These are phyloP conservation scores for Fraxinus platypoda DNA, from an alignment of 305 asterid genomes.

Conservation along the genomic window DNA sequence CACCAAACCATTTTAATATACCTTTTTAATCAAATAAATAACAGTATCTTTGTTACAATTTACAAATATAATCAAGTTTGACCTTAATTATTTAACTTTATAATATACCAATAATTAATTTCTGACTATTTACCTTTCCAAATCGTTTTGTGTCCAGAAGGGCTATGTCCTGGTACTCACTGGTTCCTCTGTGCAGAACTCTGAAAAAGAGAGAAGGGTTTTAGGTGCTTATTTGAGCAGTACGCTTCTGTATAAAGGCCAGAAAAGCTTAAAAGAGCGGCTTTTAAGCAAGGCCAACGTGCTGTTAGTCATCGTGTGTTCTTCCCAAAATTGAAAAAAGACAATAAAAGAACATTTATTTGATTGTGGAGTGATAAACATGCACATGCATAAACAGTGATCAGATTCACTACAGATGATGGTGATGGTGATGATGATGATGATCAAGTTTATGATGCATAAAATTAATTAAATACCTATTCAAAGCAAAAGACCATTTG, in stretches of 20 bases:
- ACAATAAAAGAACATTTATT: background rate
- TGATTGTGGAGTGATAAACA: background rate
- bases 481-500: constrained; percentile 93
- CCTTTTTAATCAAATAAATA: background rate
- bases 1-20: background rate
- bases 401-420: background rate
- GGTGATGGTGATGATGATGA: background rate
- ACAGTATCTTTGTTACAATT: too few species aligned
- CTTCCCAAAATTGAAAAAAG: background rate
- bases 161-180: constrained; percentile 92
- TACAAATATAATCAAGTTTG: background rate
- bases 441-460: background rate
- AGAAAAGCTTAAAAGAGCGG: background rate
- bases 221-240: background rate
- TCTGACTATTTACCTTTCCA: constrained; percentile 63
- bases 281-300: background rate
- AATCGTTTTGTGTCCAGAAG: constrained; percentile 87
- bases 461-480: constrained; percentile 43
- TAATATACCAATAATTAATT: background rate
- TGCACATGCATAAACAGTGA: background rate
- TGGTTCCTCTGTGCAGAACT: constrained; percentile 83
- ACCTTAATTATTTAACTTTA: background rate
- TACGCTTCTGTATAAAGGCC: background rate
- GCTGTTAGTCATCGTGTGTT: background rate
- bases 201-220: constrained; percentile 27